Conservation (phyloP, 2,329 filamentous ascomycete genomes). For the Pseudogymnoascus sp. region DNA sequence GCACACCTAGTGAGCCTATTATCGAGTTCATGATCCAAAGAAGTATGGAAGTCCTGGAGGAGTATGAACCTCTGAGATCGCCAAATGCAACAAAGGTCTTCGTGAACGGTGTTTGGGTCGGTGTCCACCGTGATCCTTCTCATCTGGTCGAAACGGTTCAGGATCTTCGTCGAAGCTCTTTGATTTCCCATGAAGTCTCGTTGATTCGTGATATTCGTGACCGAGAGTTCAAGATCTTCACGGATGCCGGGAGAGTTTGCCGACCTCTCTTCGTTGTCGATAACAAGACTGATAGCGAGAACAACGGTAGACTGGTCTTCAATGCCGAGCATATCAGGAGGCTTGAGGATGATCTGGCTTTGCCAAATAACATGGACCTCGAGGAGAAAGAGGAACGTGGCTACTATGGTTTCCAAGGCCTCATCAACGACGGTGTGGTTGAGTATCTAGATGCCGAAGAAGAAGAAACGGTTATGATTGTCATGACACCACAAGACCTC, state of each 20-base stretch:
- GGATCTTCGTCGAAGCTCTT: constrained; percentile 68
- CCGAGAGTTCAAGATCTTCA: constrained; percentile 97
- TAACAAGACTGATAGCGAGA: constrained; percentile 66
- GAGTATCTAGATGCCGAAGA: constrained; percentile 98
- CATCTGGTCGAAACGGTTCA: constrained; percentile 74
- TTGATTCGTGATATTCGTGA: constrained; percentile 94
- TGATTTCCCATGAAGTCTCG: constrained; percentile 86
- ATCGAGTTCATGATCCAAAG: constrained; percentile 92
- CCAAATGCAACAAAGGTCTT: constrained; percentile 97
- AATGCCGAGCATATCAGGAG: constrained; percentile 75
- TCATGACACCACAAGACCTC: constrained; percentile 95
- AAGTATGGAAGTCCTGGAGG: constrained; percentile 93
- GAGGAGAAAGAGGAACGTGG: constrained; percentile 47
- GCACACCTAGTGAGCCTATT: constrained; percentile 82
- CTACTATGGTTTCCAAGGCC: constrained; percentile 80
- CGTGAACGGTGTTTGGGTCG: constrained; percentile 96
- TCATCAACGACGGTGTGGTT: constrained; percentile 77
- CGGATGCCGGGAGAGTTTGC: constrained; percentile 91
- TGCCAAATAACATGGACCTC: constrained; percentile 50
- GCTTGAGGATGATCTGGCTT: constrained; percentile 64
- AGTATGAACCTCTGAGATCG: constrained; percentile 78
- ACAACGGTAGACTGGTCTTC: constrained; percentile 69
- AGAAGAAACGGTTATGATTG: constrained; percentile 98
- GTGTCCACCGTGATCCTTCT: constrained; percentile 82
- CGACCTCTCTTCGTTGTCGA: constrained; percentile 90